Percentiles rank a stretch among this genome's conserved stretches.
These are phyloP conservation scores for Scheffersomyces insectosa DNA, from an alignment of 1,139 yeast genomes.

Conservation along the genomic window DNA sequence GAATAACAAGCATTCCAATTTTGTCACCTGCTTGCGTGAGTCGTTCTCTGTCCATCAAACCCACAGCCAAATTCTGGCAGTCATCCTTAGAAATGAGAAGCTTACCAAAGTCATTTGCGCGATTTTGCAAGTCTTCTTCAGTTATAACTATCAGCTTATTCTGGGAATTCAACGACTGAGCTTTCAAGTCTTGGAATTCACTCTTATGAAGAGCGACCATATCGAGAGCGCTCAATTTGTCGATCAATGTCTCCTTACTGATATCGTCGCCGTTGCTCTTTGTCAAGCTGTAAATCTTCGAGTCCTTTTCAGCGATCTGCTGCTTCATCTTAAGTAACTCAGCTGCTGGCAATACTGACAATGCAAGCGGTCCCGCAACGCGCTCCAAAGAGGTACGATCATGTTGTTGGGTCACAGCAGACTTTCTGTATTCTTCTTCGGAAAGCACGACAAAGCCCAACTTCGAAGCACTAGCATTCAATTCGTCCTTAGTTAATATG, in stretches of 20 bases:
- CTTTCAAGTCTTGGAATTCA: slow-evolving; percentile 32
- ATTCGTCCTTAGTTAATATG: slow-evolving; percentile 29
- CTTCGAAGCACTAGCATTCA: slow-evolving; percentile 27
- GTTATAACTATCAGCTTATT: slow-evolving; percentile 14
- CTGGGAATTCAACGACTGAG: slow-evolving; percentile 9
- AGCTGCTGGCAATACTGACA: slow-evolving; percentile 15
- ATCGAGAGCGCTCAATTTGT: slow-evolving; percentile 45
- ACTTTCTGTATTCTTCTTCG: slow-evolving; percentile 22
- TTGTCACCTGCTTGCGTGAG: slow-evolving; percentile 18
- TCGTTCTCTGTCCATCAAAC: slow-evolving; percentile 7
- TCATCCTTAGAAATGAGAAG: slow-evolving; percentile 43
- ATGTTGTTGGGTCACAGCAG: slow-evolving; percentile 18
- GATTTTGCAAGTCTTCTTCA: slow-evolving; percentile 18
- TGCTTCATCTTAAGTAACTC: slow-evolving; percentile 34
- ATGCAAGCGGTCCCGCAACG: slow-evolving; percentile 3
- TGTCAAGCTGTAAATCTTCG: slow-evolving; percentile 27
- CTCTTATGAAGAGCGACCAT: slow-evolving; percentile 27
- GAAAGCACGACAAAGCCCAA: slow-evolving; percentile 41
- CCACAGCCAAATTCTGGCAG: slow-evolving; percentile 22
- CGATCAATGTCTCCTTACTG: slow-evolving; percentile 24
- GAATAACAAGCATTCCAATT: slow-evolving; percentile 53
- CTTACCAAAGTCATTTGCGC: slow-evolving; percentile 34
- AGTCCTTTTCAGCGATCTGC: slow-evolving; percentile 33
- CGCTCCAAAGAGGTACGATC: slow-evolving; percentile 14
- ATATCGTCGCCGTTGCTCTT: slow-evolving; percentile 14